A percentile compares a stretch with the other conserved stretches of the same genome.
Evolutionary conservation across 306 rosid genomes (phyloP).

Genomic region (Hippophae rhamnoides): DNA sequence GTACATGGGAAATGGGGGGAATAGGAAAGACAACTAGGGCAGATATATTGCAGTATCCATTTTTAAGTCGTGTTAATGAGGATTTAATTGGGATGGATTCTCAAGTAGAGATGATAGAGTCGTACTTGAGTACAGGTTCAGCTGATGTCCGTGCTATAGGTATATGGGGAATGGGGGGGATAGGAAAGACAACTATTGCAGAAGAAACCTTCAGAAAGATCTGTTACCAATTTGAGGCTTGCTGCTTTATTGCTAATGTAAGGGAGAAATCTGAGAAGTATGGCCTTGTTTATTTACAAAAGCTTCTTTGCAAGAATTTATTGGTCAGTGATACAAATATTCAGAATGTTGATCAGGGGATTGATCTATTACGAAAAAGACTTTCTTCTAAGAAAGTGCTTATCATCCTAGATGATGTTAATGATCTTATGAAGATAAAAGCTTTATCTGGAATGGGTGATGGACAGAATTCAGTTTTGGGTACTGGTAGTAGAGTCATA

Average conservation of each 20-base stretch:
- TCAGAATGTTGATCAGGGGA: conserved; percentile 6
- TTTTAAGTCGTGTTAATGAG: too few species aligned
- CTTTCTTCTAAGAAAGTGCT: background rate
- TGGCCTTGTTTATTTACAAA: conserved; percentile 1
- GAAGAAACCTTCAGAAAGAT: conserved; percentile 1
- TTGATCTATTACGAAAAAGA: background rate
- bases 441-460: background rate
- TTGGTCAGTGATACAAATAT: background rate
- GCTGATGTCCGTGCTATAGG: too few species aligned
- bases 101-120: too few species aligned
- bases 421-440: background rate
- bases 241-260: conserved; percentile 8
- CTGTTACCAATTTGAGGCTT: conserved; percentile 2
- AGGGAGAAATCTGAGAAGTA: background rate
- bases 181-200: conserved; percentile 12
- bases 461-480: background rate
- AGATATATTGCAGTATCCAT: too few species aligned
- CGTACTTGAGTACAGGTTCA: too few species aligned
- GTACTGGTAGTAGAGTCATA: conserved; percentile 3
- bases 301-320: background rate
- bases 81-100: too few species aligned
- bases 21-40: too few species aligned
- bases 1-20: too few species aligned
- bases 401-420: conserved; percentile 9
- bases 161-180: too few species aligned